Evolutionary conservation across 2,329 filamentous ascomycete species (phyloP).

Genomic region (Penicillium sp.): DNA sequence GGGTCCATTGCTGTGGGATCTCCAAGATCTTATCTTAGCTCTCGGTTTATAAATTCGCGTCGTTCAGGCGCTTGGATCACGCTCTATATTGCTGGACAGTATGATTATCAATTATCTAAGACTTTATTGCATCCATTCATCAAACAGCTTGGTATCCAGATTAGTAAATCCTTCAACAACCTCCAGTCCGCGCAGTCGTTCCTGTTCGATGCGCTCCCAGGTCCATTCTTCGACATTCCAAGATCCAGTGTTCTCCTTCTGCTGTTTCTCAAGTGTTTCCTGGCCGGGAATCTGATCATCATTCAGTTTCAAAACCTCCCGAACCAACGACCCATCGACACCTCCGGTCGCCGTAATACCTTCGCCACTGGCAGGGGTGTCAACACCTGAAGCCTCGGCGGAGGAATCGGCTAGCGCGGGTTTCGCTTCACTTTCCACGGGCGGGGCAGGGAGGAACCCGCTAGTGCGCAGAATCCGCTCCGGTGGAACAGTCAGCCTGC

Average conservation of each 20-base stretch:
- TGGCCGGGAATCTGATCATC: constrained; percentile 30
- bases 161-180: constrained; percentile 56
- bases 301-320: constrained; percentile 38
- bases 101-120: background rate
- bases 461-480: constrained; percentile 70
- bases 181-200: constrained; percentile 55
- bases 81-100: background rate
- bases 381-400: constrained; percentile 30
- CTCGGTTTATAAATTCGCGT: background rate
- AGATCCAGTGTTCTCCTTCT: constrained; percentile 32
- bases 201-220: constrained; percentile 60
- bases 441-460: constrained; percentile 70
- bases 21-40: constrained; percentile 2
- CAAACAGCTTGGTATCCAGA: constrained; percentile 53
- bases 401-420: constrained; percentile 20
- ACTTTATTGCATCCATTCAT: constrained; percentile 41
- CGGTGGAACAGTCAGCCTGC: constrained; percentile 79
- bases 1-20: background rate
- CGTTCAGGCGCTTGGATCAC: background rate
- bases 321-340: constrained; percentile 37
- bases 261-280: constrained; percentile 32
- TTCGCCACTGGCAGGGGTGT: constrained; percentile 34
- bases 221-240: constrained; percentile 51
- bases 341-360: constrained; percentile 34
- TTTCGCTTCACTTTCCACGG: constrained; percentile 52